Evolutionary conservation across 306 rosid species (phyloP), one percentile per base, ranked within the genome.

Genomic region (Begonia masoniana): DNA sequence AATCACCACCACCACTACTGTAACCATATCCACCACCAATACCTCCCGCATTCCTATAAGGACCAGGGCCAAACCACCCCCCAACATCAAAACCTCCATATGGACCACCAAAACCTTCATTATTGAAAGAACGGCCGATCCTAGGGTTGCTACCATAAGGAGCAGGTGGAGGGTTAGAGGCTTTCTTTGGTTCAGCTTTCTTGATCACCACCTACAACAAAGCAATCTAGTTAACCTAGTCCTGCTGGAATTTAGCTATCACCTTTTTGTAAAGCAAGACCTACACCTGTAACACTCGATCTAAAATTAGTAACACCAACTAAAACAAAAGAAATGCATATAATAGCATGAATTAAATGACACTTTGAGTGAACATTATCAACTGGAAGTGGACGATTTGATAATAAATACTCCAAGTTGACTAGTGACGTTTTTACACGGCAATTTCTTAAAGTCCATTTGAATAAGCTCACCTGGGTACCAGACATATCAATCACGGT

Each of bases 141-240:
- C 96, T 72, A 52, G 79, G 94, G 54, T 71, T 80, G 49, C 81
- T 81, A 19, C 99, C 91, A 65, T 77, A 85, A 15, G 94, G 78
- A 16, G 95, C 72, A 52, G 96, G 63, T 41, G 81, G 82, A 15
- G 91, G 82, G 50, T 82, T 68, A 67, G 76, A 83, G 45, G 94
- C 71, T 75, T 91, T 91, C 73, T 83, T 86, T 7, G 99, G 99
- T 62, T 91, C 99, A n/a, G 99, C 99, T 68, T 86, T 86, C 72
- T 91, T 91, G 56, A 86, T 86, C 71, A 86, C 99, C 74, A 91
- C 99, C 99, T 91, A 72, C 58, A 64, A 56, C 62, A 43, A 56
- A 58, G 56, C 31, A 54, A 42, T 41, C 16, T 39, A 47, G 17
- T 48, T 15, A 41, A 36, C 50, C 19, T 4, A 36, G 49, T 50